phyloP scores from a whole-genome alignment of 345 rosid species.

The Passiflora organensis region DNA sequence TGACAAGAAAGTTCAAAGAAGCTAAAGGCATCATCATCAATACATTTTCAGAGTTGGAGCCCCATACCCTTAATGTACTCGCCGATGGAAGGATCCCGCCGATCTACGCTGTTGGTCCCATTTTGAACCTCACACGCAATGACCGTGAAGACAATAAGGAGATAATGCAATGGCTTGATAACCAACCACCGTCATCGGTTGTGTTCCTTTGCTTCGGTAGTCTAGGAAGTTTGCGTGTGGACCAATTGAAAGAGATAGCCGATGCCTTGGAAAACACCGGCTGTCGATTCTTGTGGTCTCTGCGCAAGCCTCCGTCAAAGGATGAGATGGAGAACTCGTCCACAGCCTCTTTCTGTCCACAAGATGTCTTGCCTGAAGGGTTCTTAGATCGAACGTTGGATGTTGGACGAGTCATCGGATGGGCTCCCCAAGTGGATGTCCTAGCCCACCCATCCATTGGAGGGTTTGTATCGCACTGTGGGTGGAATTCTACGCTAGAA shows the following conservation, averaged over 20 bases:
- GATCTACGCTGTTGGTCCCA: background rate
- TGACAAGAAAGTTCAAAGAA: background rate
- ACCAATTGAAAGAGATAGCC: background rate
- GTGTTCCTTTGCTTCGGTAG: conserved; percentile 64
- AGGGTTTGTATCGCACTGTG: conserved; percentile 18
- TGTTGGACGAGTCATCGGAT: conserved; percentile 6
- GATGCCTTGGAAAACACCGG: background rate
- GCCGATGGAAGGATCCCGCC: background rate
- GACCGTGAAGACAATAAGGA: background rate
- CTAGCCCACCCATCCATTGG: conserved; percentile 13
- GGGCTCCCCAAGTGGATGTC: conserved; percentile 14
- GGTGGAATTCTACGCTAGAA: conserved; percentile 14
- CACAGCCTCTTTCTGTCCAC: background rate
- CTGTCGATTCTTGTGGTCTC: background rate
- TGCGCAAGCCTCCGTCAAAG: background rate
- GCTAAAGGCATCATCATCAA: background rate
- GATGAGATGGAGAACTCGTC: background rate
- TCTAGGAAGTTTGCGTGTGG: background rate
- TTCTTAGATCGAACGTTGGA: conserved; percentile 8
- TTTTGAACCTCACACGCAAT: conserved; percentile 6
- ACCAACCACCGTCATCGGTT: conserved; percentile 41
- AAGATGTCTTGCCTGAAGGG: background rate
- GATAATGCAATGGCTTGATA: conserved; percentile 41
- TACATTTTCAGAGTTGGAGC: background rate
- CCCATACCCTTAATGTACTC: background rate